A percentile compares a stretch with the other conserved stretches of the same genome.
phyloP scores from a whole-genome alignment of 2,329 filamentous ascomycete genomes.

The Talaromyces rugulosus region DNA sequence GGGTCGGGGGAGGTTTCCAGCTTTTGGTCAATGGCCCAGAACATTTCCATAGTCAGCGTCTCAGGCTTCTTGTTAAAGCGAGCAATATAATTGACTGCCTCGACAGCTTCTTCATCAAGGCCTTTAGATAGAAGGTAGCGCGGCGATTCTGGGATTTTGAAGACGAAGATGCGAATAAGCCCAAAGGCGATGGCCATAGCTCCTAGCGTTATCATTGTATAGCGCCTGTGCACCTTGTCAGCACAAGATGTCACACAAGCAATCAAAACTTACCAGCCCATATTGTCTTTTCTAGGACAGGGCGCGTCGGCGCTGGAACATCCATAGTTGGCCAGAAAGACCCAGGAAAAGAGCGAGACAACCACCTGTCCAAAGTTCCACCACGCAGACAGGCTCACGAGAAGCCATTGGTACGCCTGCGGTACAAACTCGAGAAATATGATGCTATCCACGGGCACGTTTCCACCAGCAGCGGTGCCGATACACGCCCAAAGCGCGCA shows the following conservation, averaged over 20 bases:
- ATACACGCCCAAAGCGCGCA: constrained; percentile 26
- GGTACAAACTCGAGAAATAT: constrained; percentile 29
- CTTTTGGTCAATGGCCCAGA: constrained; percentile 21
- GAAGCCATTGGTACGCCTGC: constrained; percentile 24
- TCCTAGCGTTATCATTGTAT: constrained; percentile 25
- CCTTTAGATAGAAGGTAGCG: constrained; percentile 26
- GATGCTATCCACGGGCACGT: constrained; percentile 25
- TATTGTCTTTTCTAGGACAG: constrained; percentile 20
- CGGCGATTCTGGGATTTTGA: constrained; percentile 27
- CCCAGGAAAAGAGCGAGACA: constrained; percentile 26
- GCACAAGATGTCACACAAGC: not conserved
- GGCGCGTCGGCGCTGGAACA: constrained; percentile 22
- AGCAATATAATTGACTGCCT: constrained; percentile 41
- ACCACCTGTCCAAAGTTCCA: constrained; percentile 47
- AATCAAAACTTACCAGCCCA: constrained; percentile 23
- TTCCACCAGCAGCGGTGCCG: constrained; percentile 25
- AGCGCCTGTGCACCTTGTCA: constrained; percentile 6
- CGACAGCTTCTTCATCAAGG: constrained; percentile 45
- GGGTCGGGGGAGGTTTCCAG: not conserved
- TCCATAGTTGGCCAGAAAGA: constrained; percentile 25
- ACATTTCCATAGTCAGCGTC: constrained; percentile 26
- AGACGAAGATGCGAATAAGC: constrained; percentile 23
- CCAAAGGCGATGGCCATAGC: constrained; percentile 22
- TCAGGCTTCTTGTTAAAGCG: constrained; percentile 23
- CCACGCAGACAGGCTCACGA: constrained; percentile 42